Evolutionary conservation across 345 rosid genomes (phyloP).

Genomic region (Rhodamnia rubescens): DNA sequence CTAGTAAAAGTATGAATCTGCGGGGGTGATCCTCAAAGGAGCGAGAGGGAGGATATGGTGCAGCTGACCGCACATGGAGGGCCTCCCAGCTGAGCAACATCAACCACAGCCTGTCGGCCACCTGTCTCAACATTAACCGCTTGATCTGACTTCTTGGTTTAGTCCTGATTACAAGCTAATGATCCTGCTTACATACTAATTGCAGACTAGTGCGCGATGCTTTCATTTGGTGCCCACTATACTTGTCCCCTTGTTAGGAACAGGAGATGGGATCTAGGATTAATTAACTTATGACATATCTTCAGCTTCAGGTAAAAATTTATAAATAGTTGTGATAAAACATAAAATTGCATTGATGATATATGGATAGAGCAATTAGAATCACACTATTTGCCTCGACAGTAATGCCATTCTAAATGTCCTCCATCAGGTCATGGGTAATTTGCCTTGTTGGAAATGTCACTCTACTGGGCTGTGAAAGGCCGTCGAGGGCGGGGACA

Average conservation of each 20-base stretch:
- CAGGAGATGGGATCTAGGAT: not conserved
- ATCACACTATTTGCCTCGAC: not conserved
- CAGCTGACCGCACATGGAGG: not conserved
- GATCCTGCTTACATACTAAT: not conserved
- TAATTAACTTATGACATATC: not conserved
- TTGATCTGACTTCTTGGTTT: not conserved
- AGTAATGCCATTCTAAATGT: not conserved
- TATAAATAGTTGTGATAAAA: not conserved
- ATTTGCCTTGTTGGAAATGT: not conserved
- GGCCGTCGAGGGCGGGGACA: not conserved
- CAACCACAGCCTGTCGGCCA: not conserved
- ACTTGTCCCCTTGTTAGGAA: not conserved
- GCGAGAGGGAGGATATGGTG: not conserved
- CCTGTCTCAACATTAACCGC: not conserved
- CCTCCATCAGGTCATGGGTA: not conserved
- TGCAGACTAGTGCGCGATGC: not conserved
- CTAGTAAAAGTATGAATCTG: not conserved
- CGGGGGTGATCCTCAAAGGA: not conserved
- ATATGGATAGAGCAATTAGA: not conserved
- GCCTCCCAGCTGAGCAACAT: not conserved
- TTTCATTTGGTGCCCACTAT: not conserved
- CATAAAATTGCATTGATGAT: not conserved
- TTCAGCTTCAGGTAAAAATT: not conserved
- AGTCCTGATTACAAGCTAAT: not conserved
- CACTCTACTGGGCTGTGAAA: not conserved